Evolutionary conservation across 1,284 basidiomycete genomes (phyloP).

Genomic region (Tilletia walkeri): DNA sequence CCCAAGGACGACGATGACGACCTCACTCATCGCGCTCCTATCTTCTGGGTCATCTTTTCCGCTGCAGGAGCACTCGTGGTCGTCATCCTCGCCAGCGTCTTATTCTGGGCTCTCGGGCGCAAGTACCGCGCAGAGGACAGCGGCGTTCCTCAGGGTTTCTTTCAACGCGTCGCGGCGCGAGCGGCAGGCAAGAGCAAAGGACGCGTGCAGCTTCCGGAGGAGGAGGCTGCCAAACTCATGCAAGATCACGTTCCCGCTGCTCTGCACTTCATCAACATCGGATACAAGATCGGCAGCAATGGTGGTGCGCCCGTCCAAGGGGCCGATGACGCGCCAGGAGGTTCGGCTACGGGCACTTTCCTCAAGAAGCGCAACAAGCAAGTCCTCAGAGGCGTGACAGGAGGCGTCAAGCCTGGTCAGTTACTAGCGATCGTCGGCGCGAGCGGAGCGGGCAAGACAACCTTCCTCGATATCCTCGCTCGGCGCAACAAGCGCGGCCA

Average conservation of each 20-base stretch:
- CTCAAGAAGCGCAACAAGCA: constrained; percentile 2
- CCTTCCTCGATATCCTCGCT: constrained; percentile 89
- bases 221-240: constrained; percentile 80
- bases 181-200: constrained; percentile 21
- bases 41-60: constrained; percentile 75
- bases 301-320: not conserved
- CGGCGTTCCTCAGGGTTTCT: not conserved
- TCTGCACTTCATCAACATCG: constrained; percentile 80
- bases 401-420: constrained; percentile 87
- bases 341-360: not conserved
- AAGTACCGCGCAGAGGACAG: constrained; percentile 26
- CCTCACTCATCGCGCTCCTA: constrained; percentile 22
- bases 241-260: constrained; percentile 88
- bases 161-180: constrained; percentile 10
- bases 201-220: constrained; percentile 58
- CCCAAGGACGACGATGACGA: constrained; percentile 25
- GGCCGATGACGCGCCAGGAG: constrained; percentile 13
- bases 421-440: constrained; percentile 92
- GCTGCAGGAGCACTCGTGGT: constrained; percentile 69
- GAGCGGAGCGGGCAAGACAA: constrained; percentile 93
- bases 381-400: constrained; percentile 67
- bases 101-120: constrained; percentile 50
- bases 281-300: constrained; percentile 65
- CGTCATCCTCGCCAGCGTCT: constrained; percentile 60
- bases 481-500: constrained; percentile 78